A percentile compares a stretch with the other conserved stretches of the same genome.
These are phyloP conservation scores for Skeletonema menzelii DNA, from an alignment of 108 stramenopile species.

Conservation along the genomic window DNA sequence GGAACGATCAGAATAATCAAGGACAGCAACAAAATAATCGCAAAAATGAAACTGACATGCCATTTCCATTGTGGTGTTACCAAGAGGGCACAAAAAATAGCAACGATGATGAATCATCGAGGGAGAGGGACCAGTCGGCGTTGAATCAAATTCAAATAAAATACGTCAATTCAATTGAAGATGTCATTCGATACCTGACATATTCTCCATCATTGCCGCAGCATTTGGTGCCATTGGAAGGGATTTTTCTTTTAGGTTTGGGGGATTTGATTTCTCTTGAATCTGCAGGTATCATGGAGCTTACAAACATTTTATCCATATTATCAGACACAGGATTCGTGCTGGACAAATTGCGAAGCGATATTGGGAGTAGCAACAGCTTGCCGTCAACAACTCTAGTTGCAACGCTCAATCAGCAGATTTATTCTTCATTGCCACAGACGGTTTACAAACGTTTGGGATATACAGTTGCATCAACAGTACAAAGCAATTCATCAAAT, in stretches of 20 bases:
- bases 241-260: slow-evolving; percentile 25
- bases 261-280: slow-evolving; percentile 12
- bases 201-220: slow-evolving; percentile 34
- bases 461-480: background rate
- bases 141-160: slow-evolving; percentile 30
- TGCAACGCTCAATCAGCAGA: slow-evolving; percentile 2
- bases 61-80: slow-evolving; percentile 1
- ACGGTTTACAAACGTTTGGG: background rate
- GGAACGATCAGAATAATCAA: slow-evolving; percentile 9
- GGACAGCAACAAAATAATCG: slow-evolving; percentile 1
- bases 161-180: slow-evolving; percentile 27
- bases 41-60: background rate
- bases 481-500: background rate
- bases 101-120: background rate
- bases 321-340: background rate
- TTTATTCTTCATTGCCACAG: background rate
- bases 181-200: slow-evolving; percentile 24
- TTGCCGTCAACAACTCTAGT: background rate
- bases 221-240: slow-evolving; percentile 18
- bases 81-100: background rate
- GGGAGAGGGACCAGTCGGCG: slow-evolving; percentile 5
- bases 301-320: slow-evolving; percentile 14
- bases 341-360: background rate
- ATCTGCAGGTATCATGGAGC: slow-evolving; percentile 13
- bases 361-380: background rate